Evolutionary conservation across 2,329 filamentous ascomycete species (phyloP), one percentile per base, ranked within the genome.

Genomic region (Colletotrichum sp.): DNA sequence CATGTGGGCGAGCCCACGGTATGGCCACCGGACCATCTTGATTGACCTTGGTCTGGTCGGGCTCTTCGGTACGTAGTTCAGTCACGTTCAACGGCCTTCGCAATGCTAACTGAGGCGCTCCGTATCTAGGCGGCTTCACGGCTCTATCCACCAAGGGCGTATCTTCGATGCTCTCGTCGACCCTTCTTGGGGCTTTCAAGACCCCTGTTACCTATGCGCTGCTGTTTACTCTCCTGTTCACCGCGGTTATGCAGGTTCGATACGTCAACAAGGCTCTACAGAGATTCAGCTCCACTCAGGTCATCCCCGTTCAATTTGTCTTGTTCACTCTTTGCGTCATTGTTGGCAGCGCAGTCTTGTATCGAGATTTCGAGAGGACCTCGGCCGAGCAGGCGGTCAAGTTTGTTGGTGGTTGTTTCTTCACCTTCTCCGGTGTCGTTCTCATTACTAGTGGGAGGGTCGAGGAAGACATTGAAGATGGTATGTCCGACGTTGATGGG

Each of bases 391-490:
- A 95, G 80, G 94, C 95, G 4, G 87, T 88, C 72, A 98, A 98
- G 80, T 99, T 99, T 81, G 87, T 98, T 15, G 95, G 95, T 26
- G 97, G 97, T 48, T 99, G 97, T 84, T 88, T 95, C 6, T 86
- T 99, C 78, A 99, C 97, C 1, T 99, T 99, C 84, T 93, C 96
- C 75, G 97, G 97, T 12, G 97, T 99, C n/a, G 99, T 97, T 85
- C 91, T 98, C 79, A 98, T 99, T 81, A 99, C 97, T 2, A 98
- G 94, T 80, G 96, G 95, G 70, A 90, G 96, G 79, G 86, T 84
- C 16, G 86, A 88, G 13, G 90, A 90, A 21, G 87, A 90, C n/a
- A 89, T 92, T 5, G 89, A 92, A 5, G 91, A 93, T 9, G 21
- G 82, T 21, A 89, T 91, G 18, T 90, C 86, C 5, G 90, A 92